Conservation (phyloP, 2,329 filamentous ascomycete genomes). For the Aspergillus fumigatus region DNA sequence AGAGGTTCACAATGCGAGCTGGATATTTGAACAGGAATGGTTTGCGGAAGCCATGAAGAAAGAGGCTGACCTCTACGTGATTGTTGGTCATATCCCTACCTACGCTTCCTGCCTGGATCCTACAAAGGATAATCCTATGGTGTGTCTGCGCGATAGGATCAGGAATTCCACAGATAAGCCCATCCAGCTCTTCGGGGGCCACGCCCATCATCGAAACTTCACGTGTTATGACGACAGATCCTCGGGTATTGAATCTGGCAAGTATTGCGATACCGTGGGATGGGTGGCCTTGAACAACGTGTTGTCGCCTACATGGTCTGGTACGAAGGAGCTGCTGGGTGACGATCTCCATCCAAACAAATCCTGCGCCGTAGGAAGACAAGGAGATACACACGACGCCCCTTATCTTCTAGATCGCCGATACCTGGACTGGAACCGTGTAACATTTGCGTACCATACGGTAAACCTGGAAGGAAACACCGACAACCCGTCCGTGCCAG, state of each 20-base stretch:
- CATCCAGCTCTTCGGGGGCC: constrained; percentile 62
- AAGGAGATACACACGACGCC: constrained; percentile 35
- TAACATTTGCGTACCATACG: constrained; percentile 62
- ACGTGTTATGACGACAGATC: constrained; percentile 58
- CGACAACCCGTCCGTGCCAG: too few species aligned
- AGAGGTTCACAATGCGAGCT: too few species aligned
- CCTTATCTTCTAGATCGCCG: constrained; percentile 41
- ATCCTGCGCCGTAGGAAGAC: too few species aligned
- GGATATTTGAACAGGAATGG: too few species aligned
- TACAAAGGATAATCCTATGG: constrained; percentile 37
- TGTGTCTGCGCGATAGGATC: constrained; percentile 55
- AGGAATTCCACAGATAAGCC: constrained; percentile 55
- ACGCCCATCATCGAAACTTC: constrained; percentile 63
- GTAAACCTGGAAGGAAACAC: constrained; percentile 24
- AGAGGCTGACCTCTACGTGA: too few species aligned
- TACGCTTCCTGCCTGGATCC: constrained; percentile 41
- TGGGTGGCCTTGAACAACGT: constrained; percentile 55
- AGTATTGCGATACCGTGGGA: constrained; percentile 65
- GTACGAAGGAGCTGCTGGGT: constrained; percentile 42
- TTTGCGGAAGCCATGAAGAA: too few species aligned
- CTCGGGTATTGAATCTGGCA: constrained; percentile 58
- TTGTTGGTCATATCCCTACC: too few species aligned
- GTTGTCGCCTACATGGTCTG: constrained; percentile 25
- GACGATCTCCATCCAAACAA: too few species aligned
- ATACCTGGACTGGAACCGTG: constrained; percentile 65